These are phyloP conservation scores for Argentina anserina DNA, from an alignment of 306 rosid genomes.

Conservation along the genomic window DNA sequence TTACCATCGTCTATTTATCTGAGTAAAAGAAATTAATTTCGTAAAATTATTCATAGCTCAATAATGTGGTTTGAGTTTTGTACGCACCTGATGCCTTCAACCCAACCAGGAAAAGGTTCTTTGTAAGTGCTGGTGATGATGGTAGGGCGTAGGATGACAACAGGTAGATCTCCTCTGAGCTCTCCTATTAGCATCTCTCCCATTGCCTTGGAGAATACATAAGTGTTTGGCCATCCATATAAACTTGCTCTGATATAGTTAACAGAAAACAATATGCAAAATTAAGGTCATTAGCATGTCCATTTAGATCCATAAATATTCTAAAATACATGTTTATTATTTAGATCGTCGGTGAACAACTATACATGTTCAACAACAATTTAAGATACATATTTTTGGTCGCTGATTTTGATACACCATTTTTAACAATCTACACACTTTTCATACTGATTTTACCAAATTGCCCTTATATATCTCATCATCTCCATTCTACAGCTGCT, in stretches of 20 bases:
- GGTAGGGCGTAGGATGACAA: constrained; percentile 62
- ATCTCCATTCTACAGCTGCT: no score
- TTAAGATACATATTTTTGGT: no score
- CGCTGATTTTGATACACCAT: no score
- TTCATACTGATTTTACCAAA: no score
- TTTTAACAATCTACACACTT: no score
- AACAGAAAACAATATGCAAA: not conserved
- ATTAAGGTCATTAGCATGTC: not conserved
- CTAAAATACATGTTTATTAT: no score
- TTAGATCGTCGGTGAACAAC: no score
- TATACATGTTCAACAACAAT: no score
- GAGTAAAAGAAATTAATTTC: no score
- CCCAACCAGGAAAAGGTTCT: constrained; percentile 91
- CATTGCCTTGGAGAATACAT: constrained; percentile 78
- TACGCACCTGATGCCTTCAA: constrained; percentile 63
- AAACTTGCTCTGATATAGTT: constrained; percentile 43
- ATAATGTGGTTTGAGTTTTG: not conserved
- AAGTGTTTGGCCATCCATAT: constrained; percentile 92
- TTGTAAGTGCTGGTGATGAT: constrained; percentile 66
- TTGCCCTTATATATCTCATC: no score
- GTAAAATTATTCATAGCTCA: not conserved
- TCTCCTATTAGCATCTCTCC: constrained; percentile 69
- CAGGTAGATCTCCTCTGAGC: constrained; percentile 30
- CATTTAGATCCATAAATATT: not conserved
- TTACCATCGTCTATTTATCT: no score